phyloP scores from a whole-genome alignment of 2,329 filamentous ascomycete genomes.

The Penicillium sp. region DNA sequence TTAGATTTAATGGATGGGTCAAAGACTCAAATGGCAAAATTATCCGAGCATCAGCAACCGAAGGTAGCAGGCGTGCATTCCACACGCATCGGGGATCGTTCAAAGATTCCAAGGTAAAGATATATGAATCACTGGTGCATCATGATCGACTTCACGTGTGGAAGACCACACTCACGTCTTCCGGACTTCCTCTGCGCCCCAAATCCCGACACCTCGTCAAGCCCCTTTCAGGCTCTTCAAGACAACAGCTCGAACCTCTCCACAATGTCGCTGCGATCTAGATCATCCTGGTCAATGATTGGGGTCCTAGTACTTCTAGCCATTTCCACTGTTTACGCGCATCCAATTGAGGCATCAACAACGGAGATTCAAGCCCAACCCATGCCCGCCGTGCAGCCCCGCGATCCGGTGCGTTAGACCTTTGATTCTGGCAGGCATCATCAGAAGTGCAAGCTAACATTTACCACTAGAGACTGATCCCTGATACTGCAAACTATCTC shows the following conservation, averaged over 20 bases:
- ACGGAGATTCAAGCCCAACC: not conserved
- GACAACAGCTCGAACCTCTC: not conserved
- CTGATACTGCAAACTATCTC: slow-evolving; percentile 21
- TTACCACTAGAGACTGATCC: slow-evolving; percentile 23
- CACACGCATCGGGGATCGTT: slow-evolving; percentile 6
- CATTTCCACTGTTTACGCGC: slow-evolving; percentile 15
- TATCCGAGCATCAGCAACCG: slow-evolving; percentile 12
- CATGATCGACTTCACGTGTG: slow-evolving; percentile 1
- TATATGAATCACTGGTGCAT: slow-evolving; percentile 14
- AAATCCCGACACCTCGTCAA: not conserved
- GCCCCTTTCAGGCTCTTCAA: not conserved
- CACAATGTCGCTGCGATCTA: slow-evolving; percentile 10
- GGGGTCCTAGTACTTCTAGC: slow-evolving; percentile 7
- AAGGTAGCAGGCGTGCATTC: slow-evolving; percentile 15
- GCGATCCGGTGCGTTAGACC: slow-evolving; percentile 19
- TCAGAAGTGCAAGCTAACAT: slow-evolving; percentile 1
- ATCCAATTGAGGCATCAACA: slow-evolving; percentile 12
- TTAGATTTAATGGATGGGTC: too few relatives aligned
- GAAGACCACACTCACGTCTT: not conserved
- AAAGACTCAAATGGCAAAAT: not conserved
- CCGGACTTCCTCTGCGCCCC: not conserved
- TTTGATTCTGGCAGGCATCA: not conserved
- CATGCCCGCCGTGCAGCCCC: slow-evolving; percentile 9
- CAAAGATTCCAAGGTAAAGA: not conserved
- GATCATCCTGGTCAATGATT: slow-evolving; percentile 1